phyloP scores from a whole-genome alignment of 306 rosid species.

The Lotus japonicus region DNA sequence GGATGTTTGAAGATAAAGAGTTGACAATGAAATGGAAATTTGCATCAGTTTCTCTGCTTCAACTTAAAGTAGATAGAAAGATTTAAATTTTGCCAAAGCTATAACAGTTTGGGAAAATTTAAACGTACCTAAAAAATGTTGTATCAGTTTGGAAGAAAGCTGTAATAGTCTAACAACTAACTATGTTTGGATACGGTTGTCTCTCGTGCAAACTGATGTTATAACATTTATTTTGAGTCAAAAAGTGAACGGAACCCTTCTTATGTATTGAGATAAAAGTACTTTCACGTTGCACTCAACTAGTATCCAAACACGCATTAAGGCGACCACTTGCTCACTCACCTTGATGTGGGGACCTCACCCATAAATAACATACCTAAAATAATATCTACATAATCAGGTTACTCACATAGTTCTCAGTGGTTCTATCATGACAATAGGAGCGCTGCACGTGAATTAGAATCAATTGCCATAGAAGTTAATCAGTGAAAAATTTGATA shows the following conservation, averaged over 20 bases:
- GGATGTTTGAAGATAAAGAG: background rate
- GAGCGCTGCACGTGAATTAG: slow-evolving; percentile 19
- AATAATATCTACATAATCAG: slow-evolving; percentile 16
- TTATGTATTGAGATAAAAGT: no score
- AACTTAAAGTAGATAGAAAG: slow-evolving; percentile 6
- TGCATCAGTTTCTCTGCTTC: slow-evolving; percentile 3
- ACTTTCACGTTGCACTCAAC: no score
- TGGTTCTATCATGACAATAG: slow-evolving; percentile 18
- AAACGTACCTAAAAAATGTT: background rate
- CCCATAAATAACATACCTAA: slow-evolving; percentile 20
- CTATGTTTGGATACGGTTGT: no score
- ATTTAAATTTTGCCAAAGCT: background rate
- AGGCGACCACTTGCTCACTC: background rate
- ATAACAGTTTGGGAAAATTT: background rate
- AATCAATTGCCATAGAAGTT: slow-evolving; percentile 10
- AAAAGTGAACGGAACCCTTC: no score
- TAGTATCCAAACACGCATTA: no score
- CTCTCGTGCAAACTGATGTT: no score
- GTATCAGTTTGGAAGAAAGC: background rate
- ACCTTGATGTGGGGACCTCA: slow-evolving; percentile 25
- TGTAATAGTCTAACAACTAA: background rate
- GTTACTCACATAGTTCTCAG: background rate
- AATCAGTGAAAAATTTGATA: slow-evolving; percentile 13
- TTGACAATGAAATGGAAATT: slow-evolving; percentile 8
- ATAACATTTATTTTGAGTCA: no score